A percentile compares a stretch with the other conserved stretches of the same genome.
Evolutionary conservation across 805 yeast species (phyloP).

Genomic region (Candida tibetensis): DNA sequence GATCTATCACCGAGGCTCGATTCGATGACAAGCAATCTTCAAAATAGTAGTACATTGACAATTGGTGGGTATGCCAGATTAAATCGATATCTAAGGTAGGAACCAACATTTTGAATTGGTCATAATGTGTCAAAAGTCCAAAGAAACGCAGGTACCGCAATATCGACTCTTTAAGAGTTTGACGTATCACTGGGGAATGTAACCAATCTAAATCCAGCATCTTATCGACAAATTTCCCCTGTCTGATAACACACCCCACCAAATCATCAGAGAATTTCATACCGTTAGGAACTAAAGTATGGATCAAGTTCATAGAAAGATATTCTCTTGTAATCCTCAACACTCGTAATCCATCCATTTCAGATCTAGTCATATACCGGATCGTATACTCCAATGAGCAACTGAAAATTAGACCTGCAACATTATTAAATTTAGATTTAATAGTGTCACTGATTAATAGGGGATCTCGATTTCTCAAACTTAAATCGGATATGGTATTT

Average conservation of each 20-base stretch:
- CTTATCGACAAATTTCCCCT: slow-evolving; percentile 20
- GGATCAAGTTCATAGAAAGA: slow-evolving; percentile 14
- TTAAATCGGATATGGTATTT: slow-evolving; percentile 6
- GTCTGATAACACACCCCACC: slow-evolving; percentile 23
- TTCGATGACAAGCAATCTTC: slow-evolving; percentile 7
- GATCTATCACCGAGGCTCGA: slow-evolving; percentile 15
- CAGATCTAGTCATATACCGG: background rate
- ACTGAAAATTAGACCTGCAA: background rate
- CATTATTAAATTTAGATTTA: background rate
- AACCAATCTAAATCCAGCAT: slow-evolving; percentile 21
- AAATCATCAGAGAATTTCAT: slow-evolving; percentile 19
- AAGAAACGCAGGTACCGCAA: slow-evolving; percentile 19
- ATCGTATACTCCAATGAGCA: too few relatives aligned
- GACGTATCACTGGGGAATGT: slow-evolving; percentile 11
- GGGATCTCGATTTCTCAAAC: background rate
- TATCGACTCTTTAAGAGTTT: slow-evolving; percentile 13
- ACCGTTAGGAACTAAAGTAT: slow-evolving; percentile 4
- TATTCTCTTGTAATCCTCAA: slow-evolving; percentile 8
- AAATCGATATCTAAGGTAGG: slow-evolving; percentile 29
- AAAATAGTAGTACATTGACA: slow-evolving; percentile 15
- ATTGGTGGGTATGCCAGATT: slow-evolving; percentile 28
- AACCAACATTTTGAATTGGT: slow-evolving; percentile 10
- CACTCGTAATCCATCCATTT: background rate
- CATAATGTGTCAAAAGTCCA: slow-evolving; percentile 4
- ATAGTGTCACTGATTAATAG: slow-evolving; percentile 8